Evolutionary conservation across 805 yeast species (phyloP).

Genomic region (Lachancea sp.): DNA sequence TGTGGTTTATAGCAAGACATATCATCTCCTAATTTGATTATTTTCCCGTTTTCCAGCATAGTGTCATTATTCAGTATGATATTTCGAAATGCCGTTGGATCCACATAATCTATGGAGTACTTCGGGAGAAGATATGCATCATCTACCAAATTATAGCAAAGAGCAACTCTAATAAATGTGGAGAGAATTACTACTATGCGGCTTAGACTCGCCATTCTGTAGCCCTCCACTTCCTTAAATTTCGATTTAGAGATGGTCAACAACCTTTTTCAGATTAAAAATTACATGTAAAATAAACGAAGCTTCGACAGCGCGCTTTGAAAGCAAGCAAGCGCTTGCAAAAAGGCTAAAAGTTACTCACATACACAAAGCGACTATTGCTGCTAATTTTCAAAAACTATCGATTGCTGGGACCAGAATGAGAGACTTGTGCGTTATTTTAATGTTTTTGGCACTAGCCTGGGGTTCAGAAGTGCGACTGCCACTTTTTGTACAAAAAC

Average conservation of each 20-base stretch:
- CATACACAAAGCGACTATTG: neutral
- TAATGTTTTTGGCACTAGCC: neutral
- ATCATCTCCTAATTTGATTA: constrained; percentile 16
- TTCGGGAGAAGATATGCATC: constrained; percentile 1
- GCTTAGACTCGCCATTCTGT: neutral
- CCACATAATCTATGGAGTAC: constrained; percentile 10
- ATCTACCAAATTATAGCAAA: neutral
- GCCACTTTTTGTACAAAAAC: constrained; percentile 9
- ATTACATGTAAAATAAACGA: too few relatives aligned
- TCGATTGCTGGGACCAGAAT: neutral
- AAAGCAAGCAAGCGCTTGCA: neutral
- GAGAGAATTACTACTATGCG: neutral
- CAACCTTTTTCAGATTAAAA: too few relatives aligned
- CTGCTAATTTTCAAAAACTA: neutral
- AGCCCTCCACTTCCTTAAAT: too few relatives aligned
- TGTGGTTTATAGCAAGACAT: constrained; percentile 22
- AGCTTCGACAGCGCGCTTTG: too few relatives aligned
- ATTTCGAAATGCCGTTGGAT: constrained; percentile 15
- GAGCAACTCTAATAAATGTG: neutral
- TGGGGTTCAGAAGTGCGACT: constrained; percentile 5
- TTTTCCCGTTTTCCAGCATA: constrained; percentile 14
- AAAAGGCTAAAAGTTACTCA: neutral
- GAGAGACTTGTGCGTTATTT: constrained; percentile 2
- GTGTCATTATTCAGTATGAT: constrained; percentile 11
- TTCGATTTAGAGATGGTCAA: too few relatives aligned